Base-by-base conservation (phyloP, 2,329 filamentous ascomycete genomes). In the Hyphodiscus sp. region DNA sequence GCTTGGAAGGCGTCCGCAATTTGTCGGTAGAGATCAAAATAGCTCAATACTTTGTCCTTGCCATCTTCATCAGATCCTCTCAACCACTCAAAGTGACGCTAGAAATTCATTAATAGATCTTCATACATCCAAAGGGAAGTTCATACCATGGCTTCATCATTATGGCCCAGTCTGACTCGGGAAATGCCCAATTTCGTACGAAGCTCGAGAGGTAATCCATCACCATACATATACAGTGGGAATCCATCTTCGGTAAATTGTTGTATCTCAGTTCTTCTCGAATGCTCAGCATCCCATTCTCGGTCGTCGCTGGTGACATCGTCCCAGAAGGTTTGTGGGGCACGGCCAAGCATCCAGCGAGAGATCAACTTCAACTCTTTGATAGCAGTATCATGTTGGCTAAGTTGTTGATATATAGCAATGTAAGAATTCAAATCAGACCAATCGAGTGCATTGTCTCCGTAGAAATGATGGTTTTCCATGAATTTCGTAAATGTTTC, bases 341-440 rank as follows among this genome's bases (percentile, higher is more conserved):
- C 74, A 47, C 94, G 83, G 9, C 89, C 88, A 41, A 96, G 75
- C 51, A 96, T 76, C 90, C 91, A 96, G 53, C 95, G 79, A 20
- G 87, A 81, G 16, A 96, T 70, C 1, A 76, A 76, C 67, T 88
- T 94, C 13, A 95, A 75, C 57, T 86, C 81, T 26, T 70, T 70
- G 2, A 95, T 78, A 2, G 87, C 91, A 59, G 85, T 77, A 6
- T 76, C 70, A 62, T 85, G 86, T 51, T 81, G 76, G 41, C 79
- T 77, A 10, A 82, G 70, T 47, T 84, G 81, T 26, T 83, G 81
- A 56, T 91, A 83, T 18, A 97, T 77, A 64, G 96, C 90, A 41
- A 90, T 79, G 61, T 94, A 96, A 51, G 91, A 86, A 56, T 90
- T 87, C 43, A 95, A 75, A 67, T 97, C 87, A 50, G 86, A 84